These are phyloP conservation scores for Herpetospermum pedunculosum DNA, from an alignment of 306 rosid species.

Conservation along the genomic window DNA sequence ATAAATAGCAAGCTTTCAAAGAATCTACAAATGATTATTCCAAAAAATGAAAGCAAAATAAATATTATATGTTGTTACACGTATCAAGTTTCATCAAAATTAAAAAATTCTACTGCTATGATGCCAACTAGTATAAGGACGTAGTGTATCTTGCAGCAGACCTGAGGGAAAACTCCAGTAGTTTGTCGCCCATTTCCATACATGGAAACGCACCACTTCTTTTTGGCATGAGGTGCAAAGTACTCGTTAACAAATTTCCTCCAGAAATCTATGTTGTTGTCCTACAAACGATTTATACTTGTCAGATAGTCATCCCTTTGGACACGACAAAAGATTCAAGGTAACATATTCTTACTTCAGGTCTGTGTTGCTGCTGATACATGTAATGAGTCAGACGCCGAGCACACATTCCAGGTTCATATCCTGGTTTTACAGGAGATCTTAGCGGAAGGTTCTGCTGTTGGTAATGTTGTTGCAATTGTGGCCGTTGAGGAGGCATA, in stretches of 20 bases:
- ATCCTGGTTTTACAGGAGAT: conserved; percentile 64
- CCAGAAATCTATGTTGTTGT: conserved; percentile 92
- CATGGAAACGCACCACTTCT: conserved; percentile 98
- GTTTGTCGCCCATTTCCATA: conserved; percentile 93
- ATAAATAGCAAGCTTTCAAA: too few species aligned
- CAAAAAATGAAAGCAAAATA: not conserved
- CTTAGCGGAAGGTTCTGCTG: conserved; percentile 66
- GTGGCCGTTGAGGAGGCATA: too few species aligned
- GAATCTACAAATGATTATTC: not conserved
- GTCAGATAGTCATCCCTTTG: too few species aligned
- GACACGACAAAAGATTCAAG: too few species aligned
- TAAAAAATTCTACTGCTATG: too few species aligned
- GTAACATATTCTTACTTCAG: conserved; percentile 52
- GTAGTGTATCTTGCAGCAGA: conserved; percentile 16
- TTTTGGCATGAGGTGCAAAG: conserved; percentile 87
- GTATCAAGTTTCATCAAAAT: not conserved
- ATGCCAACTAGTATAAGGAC: not conserved
- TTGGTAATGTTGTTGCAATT: conserved; percentile 63
- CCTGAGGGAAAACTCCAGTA: conserved; percentile 97
- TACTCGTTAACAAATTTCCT: conserved; percentile 89
- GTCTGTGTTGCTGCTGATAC: conserved; percentile 87
- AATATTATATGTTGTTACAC: not conserved
- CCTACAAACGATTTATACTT: too few species aligned
- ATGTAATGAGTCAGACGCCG: conserved; percentile 80
- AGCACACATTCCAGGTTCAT: conserved; percentile 98